These are phyloP conservation scores for Coemansia sp. DNA, from an alignment of 192 early-diverging fungal species.

Conservation along the genomic window DNA sequence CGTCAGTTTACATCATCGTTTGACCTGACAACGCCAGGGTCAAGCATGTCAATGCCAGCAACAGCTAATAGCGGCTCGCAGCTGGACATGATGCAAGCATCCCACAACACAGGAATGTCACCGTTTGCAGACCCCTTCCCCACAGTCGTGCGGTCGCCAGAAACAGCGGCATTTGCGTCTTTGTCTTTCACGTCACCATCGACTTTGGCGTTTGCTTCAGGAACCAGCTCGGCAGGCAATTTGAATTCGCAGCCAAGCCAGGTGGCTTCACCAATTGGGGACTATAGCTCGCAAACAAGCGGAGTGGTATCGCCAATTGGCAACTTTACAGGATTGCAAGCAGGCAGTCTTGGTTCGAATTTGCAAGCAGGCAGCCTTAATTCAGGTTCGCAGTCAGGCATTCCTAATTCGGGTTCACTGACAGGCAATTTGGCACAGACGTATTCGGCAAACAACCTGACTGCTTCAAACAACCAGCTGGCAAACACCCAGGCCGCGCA, in stretches of 20 bases:
- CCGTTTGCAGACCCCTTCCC: constrained; percentile 18
- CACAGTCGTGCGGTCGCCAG: constrained; percentile 29
- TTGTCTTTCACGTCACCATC: not conserved
- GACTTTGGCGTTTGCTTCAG: not conserved
- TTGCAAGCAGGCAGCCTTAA: not conserved
- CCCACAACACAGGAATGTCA: constrained; percentile 19
- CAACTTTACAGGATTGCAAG: not conserved
- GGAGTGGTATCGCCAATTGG: not conserved
- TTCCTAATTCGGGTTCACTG: not conserved
- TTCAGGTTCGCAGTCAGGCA: not conserved
- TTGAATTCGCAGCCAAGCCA: not conserved
- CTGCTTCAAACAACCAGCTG: too few species aligned
- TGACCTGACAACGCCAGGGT: constrained; percentile 19
- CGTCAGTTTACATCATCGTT: constrained; percentile 52
- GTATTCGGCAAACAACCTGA: not conserved
- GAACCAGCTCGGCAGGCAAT: not conserved
- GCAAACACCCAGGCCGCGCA: too few species aligned
- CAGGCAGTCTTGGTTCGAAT: not conserved
- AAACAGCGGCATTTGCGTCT: constrained; percentile 10
- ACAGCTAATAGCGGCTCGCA: constrained; percentile 19
- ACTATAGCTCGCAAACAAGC: not conserved
- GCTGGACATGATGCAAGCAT: constrained; percentile 7
- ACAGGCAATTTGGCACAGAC: not conserved
- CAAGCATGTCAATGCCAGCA: not conserved
- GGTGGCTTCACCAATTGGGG: not conserved